phyloP scores from a whole-genome alignment of 2,329 filamentous ascomycete genomes.

The Juglanconis sp. region DNA sequence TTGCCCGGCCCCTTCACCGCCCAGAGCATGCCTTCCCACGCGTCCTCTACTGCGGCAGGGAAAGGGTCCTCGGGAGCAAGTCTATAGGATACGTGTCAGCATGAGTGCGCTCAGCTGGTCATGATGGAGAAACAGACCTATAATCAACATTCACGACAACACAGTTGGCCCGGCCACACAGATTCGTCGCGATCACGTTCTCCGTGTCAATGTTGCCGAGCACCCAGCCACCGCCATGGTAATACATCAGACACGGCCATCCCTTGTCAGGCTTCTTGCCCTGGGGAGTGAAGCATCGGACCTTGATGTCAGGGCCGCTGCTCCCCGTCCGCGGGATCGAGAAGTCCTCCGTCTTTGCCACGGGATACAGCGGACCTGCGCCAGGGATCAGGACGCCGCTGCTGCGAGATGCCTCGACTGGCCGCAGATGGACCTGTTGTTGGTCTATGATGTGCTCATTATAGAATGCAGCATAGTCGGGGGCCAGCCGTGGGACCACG shows the following conservation, averaged over 20 bases:
- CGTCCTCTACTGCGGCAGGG: constrained; percentile 55
- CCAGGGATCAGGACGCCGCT: constrained; percentile 51
- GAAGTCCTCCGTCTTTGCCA: constrained; percentile 44
- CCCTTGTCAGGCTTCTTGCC: constrained; percentile 40
- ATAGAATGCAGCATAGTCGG: constrained; percentile 52
- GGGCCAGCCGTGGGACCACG: constrained; percentile 41
- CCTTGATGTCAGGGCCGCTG: constrained; percentile 42
- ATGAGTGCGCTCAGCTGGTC: background rate
- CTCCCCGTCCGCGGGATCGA: constrained; percentile 40
- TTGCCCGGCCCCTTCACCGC: constrained; percentile 26
- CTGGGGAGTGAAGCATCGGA: constrained; percentile 50
- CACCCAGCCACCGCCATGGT: constrained; percentile 59
- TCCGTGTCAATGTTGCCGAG: constrained; percentile 56
- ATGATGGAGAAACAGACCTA: constrained; percentile 28
- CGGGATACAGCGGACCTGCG: constrained; percentile 44
- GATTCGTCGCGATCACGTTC: constrained; percentile 53
- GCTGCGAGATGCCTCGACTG: constrained; percentile 47
- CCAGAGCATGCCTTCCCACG: constrained; percentile 54
- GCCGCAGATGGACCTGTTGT: constrained; percentile 53
- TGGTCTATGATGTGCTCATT: constrained; percentile 47
- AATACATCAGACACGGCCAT: constrained; percentile 56
- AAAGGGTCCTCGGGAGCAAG: constrained; percentile 56
- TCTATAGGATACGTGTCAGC: constrained; percentile 25
- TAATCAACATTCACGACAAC: constrained; percentile 57
- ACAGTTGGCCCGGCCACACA: constrained; percentile 46